Evolutionary conservation across 2,329 filamentous ascomycete genomes (phyloP).

Genomic region (Cladosporium austrohemisphaericum): DNA sequence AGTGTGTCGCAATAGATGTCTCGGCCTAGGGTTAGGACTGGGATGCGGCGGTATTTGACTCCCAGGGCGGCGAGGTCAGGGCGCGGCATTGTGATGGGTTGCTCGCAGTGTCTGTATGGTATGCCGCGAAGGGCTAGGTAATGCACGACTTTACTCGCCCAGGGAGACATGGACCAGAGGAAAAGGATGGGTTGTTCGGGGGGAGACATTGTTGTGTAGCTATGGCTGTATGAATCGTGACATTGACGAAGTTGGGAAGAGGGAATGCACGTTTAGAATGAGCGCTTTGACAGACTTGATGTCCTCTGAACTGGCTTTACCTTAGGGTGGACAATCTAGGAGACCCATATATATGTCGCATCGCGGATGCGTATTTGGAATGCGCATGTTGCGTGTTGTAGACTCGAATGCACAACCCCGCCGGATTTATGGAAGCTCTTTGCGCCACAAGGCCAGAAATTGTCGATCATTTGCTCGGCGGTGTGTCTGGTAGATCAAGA

Average conservation of each 20-base stretch:
- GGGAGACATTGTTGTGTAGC: slow-evolving; percentile 10
- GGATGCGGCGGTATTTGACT: slow-evolving; percentile 23
- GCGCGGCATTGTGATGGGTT: slow-evolving; percentile 15
- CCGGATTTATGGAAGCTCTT: too few relatives aligned
- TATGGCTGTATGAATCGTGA: not conserved
- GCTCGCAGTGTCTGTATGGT: slow-evolving; percentile 41
- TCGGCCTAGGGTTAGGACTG: slow-evolving; percentile 30
- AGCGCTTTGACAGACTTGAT: too few relatives aligned
- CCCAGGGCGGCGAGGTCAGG: slow-evolving; percentile 16
- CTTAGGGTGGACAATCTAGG: too few relatives aligned
- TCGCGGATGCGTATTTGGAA: too few relatives aligned
- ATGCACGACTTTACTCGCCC: slow-evolving; percentile 60
- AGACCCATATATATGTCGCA: too few relatives aligned
- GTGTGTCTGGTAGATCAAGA: too few relatives aligned
- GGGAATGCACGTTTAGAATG: too few relatives aligned
- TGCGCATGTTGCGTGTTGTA: too few relatives aligned
- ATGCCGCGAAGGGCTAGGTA: slow-evolving; percentile 66
- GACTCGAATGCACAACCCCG: too few relatives aligned
- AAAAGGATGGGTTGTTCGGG: slow-evolving; percentile 49
- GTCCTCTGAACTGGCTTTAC: too few relatives aligned
- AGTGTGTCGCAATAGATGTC: slow-evolving; percentile 34
- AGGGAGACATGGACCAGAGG: slow-evolving; percentile 64
- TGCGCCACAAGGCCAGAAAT: too few relatives aligned
- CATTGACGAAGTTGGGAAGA: not conserved
- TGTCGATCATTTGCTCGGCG: too few relatives aligned